Percentiles rank a stretch among this genome's conserved stretches.
Conservation (phyloP, 176 grass and related monocot genomes). For the Microstegium vimineum region DNA sequence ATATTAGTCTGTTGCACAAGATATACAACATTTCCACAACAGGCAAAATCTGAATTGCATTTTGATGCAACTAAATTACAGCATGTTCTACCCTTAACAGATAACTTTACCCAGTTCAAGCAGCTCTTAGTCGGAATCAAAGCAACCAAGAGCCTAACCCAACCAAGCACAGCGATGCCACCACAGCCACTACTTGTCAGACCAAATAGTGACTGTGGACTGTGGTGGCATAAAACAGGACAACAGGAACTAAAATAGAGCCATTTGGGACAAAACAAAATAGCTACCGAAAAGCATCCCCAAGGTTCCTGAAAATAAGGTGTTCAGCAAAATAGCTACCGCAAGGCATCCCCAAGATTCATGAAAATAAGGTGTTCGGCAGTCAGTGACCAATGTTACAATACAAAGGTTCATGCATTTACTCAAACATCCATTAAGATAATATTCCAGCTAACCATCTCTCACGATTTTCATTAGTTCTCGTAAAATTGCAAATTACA, state of each 20-base stretch:
- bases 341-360: not conserved
- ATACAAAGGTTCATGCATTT: not conserved
- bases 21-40: not conserved
- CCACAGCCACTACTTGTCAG: not conserved
- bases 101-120: not conserved
- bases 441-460: not conserved
- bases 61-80: not conserved
- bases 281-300: not conserved
- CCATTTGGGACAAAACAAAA: not conserved
- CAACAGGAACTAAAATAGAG: not conserved
- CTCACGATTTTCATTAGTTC: not conserved
- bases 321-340: not conserved
- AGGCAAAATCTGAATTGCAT: not conserved
- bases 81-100: not conserved
- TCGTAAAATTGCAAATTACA: not conserved
- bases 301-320: not conserved
- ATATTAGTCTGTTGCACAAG: not conserved
- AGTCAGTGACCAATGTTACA: not conserved
- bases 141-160: not conserved
- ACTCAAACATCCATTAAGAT: not conserved
- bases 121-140: not conserved
- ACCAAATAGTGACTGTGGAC: too few species aligned
- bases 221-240: too few species aligned
- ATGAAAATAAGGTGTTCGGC: not conserved
- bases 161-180: not conserved